A percentile compares a stretch with the other conserved stretches of the same genome.
These are phyloP conservation scores for Triangularia verruculosa DNA, from an alignment of 2,329 filamentous ascomycete genomes.

Conservation along the genomic window DNA sequence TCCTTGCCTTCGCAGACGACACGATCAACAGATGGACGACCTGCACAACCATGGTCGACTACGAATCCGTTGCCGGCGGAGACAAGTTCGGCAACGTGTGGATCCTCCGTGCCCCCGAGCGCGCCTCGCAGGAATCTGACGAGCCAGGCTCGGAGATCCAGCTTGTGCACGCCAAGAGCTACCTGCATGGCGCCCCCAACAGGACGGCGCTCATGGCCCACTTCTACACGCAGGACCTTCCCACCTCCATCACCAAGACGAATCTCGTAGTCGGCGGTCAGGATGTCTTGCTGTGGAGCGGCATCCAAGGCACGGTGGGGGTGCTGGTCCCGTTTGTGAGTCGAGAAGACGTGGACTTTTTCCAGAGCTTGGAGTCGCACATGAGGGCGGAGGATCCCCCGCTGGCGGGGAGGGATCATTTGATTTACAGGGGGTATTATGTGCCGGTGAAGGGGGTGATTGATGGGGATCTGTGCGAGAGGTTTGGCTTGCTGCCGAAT, in stretches of 20 bases:
- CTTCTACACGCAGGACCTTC: slow-evolving; percentile 88
- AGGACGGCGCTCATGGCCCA: slow-evolving; percentile 82
- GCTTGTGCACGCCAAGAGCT: slow-evolving; percentile 84
- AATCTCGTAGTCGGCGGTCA: slow-evolving; percentile 87
- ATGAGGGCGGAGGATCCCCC: slow-evolving; percentile 83
- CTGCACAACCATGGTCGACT: slow-evolving; percentile 90
- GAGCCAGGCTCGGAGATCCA: slow-evolving; percentile 89
- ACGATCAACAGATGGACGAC: slow-evolving; percentile 87
- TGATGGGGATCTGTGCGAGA: slow-evolving; percentile 93
- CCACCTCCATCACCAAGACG: slow-evolving; percentile 84
- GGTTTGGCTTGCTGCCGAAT: slow-evolving; percentile 76
- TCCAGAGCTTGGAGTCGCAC: slow-evolving; percentile 88
- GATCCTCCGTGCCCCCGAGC: slow-evolving; percentile 82
- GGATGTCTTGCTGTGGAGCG: slow-evolving; percentile 89
- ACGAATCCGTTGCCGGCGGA: slow-evolving; percentile 89
- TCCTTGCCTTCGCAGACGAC: slow-evolving; percentile 93
- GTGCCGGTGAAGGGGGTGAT: slow-evolving; percentile 95
- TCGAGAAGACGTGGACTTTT: slow-evolving; percentile 95
- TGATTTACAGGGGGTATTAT: slow-evolving; percentile 95
- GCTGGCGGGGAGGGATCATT: slow-evolving; percentile 85
- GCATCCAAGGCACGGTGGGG: slow-evolving; percentile 89
- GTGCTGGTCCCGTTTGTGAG: slow-evolving; percentile 88
- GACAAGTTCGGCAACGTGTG: slow-evolving; percentile 98
- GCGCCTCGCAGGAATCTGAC: slow-evolving; percentile 84
- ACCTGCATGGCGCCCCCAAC: slow-evolving; percentile 85